Conservation (phyloP, 129 eudicot genomes). For the Chrysanthemum makinoi region DNA sequence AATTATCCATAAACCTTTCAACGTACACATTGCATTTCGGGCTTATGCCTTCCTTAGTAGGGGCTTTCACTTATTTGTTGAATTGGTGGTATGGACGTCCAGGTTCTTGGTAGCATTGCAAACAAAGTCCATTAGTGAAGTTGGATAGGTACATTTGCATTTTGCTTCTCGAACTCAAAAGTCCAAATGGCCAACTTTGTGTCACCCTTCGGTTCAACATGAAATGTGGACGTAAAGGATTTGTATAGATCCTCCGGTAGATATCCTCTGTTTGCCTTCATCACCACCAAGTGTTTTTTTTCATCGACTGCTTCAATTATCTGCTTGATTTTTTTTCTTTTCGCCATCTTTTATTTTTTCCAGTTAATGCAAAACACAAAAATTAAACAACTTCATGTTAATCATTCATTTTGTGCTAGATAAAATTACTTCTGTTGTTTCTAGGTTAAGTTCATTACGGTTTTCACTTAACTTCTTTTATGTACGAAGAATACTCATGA, state of each 20-base stretch:
- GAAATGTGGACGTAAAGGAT: slow-evolving; percentile 19
- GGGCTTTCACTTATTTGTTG: not conserved
- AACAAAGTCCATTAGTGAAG: slow-evolving; percentile 31
- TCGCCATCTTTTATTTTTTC: slow-evolving; percentile 17
- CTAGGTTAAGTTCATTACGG: too few relatives aligned
- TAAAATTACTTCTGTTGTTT: too few relatives aligned
- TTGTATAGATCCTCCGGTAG: slow-evolving; percentile 34
- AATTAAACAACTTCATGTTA: too few relatives aligned
- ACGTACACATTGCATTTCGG: too few relatives aligned
- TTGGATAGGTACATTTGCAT: slow-evolving; percentile 26
- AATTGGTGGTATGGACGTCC: slow-evolving; percentile 25
- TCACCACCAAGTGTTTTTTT: slow-evolving; percentile 25
- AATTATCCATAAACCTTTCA: too few relatives aligned
- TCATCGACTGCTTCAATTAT: slow-evolving; percentile 33
- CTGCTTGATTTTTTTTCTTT: slow-evolving; percentile 28
- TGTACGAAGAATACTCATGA: too few relatives aligned
- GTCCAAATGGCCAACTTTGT: slow-evolving; percentile 29
- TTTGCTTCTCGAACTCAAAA: slow-evolving; percentile 37
- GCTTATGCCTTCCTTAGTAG: too few relatives aligned
- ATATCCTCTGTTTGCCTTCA: slow-evolving; percentile 56
- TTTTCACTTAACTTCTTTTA: too few relatives aligned
- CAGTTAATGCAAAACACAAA: too few relatives aligned
- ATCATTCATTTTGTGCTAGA: too few relatives aligned
- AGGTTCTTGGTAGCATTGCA: slow-evolving; percentile 15
- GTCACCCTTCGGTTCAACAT: slow-evolving; percentile 37